Evolutionary conservation across 1,284 basidiomycete genomes (phyloP).

Genomic region (Athelia psychrophila): DNA sequence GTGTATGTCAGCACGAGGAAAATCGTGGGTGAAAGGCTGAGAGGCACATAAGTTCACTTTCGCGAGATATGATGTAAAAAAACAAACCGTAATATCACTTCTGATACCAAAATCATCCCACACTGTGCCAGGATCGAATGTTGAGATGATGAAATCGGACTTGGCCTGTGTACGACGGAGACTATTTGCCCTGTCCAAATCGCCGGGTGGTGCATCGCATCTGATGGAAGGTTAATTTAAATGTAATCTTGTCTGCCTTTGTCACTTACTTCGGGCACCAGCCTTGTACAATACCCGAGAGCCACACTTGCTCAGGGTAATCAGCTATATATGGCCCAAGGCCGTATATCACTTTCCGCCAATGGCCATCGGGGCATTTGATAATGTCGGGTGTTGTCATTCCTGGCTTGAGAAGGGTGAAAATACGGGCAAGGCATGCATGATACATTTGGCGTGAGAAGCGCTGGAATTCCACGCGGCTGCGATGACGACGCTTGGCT

Average conservation of each 20-base stretch:
- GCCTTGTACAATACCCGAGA: conserved; percentile 5
- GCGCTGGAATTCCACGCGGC: not conserved
- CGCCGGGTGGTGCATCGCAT: conserved; percentile 7
- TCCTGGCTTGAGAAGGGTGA: not conserved
- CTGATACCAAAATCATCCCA: conserved; percentile 10
- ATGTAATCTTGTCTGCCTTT: not conserved
- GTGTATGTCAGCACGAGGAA: conserved; percentile 3
- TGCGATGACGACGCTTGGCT: not conserved
- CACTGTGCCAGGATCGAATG: conserved; percentile 4
- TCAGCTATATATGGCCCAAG: conserved; percentile 21
- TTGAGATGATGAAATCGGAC: conserved; percentile 1
- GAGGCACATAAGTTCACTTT: not conserved
- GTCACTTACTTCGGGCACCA: conserved; percentile 8
- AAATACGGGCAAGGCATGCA: conserved; percentile 1
- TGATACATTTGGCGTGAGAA: conserved; percentile 2
- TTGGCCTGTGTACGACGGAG: conserved; percentile 3
- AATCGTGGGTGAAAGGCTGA: conserved; percentile 2
- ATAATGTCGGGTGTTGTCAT: conserved; percentile 18
- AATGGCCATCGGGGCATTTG: conserved; percentile 17
- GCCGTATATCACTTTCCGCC: conserved; percentile 13
- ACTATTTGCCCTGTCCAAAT: conserved; percentile 3
- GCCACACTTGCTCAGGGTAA: conserved; percentile 12
- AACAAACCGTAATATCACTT: conserved; percentile 2
- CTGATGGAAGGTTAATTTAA: not conserved
- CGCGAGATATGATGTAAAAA: not conserved